Evolutionary conservation across 257 asterid genomes (phyloP).

Genomic region (Leptodermis oblonga): DNA sequence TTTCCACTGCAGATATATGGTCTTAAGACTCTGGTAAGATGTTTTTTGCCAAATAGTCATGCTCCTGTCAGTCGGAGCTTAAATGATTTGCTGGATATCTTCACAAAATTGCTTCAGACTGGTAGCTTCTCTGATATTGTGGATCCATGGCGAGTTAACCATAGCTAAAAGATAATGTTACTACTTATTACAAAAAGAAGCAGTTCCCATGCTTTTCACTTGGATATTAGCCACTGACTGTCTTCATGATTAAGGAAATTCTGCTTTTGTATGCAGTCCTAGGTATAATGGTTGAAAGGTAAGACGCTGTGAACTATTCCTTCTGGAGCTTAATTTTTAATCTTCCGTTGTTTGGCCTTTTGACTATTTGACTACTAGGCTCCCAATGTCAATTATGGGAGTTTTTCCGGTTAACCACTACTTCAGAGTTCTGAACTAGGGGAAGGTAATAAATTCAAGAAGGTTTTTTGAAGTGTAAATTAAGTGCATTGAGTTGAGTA

Average conservation of each 20-base stretch:
- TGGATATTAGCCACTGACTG: background rate
- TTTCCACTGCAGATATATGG: conserved; percentile 63
- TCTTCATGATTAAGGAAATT: background rate
- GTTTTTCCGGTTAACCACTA: background rate
- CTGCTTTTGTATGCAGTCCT: background rate
- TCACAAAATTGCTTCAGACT: conserved; percentile 59
- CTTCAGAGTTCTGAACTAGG: background rate
- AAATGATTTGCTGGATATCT: conserved; percentile 49
- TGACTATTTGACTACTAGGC: background rate
- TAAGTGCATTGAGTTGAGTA: background rate
- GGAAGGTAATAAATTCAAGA: background rate
- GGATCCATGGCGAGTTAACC: conserved; percentile 46
- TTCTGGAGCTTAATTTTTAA: background rate
- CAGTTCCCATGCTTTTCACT: background rate
- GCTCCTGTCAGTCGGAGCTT: conserved; percentile 41
- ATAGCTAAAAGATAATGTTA: background rate
- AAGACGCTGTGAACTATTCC: background rate
- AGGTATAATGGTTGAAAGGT: background rate
- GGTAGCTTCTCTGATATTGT: conserved; percentile 37
- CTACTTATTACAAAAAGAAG: background rate
- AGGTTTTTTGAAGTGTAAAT: background rate
- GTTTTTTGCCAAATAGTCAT: conserved; percentile 61
- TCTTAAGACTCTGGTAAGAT: conserved; percentile 71
- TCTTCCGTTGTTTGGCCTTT: background rate
- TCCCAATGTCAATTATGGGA: background rate